Conservation (phyloP, 2,329 filamentous ascomycete genomes). For the Colletotrichum destructivum region DNA sequence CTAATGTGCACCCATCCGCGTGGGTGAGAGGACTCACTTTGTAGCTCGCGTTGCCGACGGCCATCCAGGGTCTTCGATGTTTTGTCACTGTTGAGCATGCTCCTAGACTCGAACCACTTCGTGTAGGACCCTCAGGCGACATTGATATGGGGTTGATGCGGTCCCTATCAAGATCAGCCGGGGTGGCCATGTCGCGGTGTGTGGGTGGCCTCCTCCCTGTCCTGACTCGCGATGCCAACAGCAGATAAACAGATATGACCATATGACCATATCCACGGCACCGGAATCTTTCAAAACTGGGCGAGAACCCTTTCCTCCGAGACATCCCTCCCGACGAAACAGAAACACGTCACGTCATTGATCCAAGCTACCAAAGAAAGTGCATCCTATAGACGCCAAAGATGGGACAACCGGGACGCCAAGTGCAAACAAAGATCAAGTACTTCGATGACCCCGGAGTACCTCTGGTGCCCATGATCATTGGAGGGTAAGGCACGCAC, state of each 20-base stretch:
- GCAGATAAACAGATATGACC: constrained; percentile 20
- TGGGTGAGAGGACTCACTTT: background rate
- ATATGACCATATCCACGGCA: background rate
- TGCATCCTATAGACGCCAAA: background rate
- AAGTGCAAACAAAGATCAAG: constrained; percentile 35
- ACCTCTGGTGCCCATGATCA: constrained; percentile 39
- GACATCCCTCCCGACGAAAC: too few relatives aligned
- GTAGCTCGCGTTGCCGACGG: background rate
- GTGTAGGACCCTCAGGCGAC: background rate
- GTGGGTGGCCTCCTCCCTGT: background rate
- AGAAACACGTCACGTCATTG: background rate
- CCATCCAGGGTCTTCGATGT: background rate
- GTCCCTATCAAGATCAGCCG: background rate
- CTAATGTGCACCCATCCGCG: too few relatives aligned
- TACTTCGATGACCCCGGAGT: constrained; percentile 40
- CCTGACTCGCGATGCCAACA: constrained; percentile 33
- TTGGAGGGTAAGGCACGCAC: constrained; percentile 35
- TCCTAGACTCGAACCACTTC: background rate
- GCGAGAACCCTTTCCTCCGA: background rate
- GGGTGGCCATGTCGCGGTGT: constrained; percentile 24
- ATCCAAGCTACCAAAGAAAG: background rate
- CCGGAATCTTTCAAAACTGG: background rate
- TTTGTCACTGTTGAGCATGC: too few relatives aligned
- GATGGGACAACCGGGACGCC: constrained; percentile 26
- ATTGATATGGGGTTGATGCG: constrained; percentile 24